Percentiles rank a stretch among this genome's conserved stretches.
Conservation (phyloP, 2,329 filamentous ascomycete genomes). For the Paraphoma sp. region DNA sequence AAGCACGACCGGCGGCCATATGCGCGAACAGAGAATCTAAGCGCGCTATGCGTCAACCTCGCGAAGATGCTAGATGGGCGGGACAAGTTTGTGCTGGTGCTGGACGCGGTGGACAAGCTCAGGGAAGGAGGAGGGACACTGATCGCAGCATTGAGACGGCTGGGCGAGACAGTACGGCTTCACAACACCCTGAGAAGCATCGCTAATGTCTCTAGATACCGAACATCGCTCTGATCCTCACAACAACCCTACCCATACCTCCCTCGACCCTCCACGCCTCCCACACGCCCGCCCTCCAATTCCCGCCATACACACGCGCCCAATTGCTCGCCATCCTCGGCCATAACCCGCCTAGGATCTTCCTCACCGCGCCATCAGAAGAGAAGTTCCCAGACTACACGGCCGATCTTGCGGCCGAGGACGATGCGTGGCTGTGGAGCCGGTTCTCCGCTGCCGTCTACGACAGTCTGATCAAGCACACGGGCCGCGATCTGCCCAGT, state of each 20-base stretch:
- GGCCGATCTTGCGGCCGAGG: conserved; percentile 56
- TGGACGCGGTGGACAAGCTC: conserved; percentile 87
- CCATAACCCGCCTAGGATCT: conserved; percentile 55
- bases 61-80: conserved; percentile 64
- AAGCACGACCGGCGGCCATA: conserved; percentile 53
- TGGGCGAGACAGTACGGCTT: conserved; percentile 76
- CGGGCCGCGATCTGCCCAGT: conserved; percentile 77
- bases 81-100: conserved; percentile 77
- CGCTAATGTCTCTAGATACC: conserved; percentile 67
- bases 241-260: conserved; percentile 74
- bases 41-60: conserved; percentile 76
- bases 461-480: conserved; percentile 82
- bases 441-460: conserved; percentile 85
- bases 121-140: conserved; percentile 80
- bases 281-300: conserved; percentile 78
- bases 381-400: conserved; percentile 56
- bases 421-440: conserved; percentile 75
- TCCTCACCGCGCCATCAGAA: conserved; percentile 41
- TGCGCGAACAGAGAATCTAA: conserved; percentile 79
- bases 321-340: conserved; percentile 81
- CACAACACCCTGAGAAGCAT: conserved; percentile 5
- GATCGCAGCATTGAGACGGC: conserved; percentile 77
- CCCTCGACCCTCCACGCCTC: conserved; percentile 70
- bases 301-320: conserved; percentile 81
- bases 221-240: conserved; percentile 76